Base-by-base conservation (phyloP, 305 asterid genomes). In the Nicotiana rustica region DNA sequence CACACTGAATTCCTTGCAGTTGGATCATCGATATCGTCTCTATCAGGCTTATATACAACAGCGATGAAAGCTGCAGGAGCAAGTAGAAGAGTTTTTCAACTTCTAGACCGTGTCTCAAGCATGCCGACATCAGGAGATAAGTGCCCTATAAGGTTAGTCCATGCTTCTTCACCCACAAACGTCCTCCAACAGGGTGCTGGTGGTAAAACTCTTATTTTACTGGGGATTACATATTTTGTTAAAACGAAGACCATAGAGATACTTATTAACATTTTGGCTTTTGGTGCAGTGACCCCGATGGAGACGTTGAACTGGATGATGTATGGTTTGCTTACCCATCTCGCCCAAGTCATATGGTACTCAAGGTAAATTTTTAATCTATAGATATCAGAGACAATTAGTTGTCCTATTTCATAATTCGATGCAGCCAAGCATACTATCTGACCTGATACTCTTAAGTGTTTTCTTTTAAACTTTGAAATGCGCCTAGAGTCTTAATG, bases 21-120 rank as follows among this genome's bases (percentile, higher is more conserved):
- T 83, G 97, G 97, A 80, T 80, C 94, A 0, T 90, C 97, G 10
- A 75, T 93, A 84, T 92, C 97, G 14, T 89, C 90, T 73, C 79
- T 94, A 64, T 93, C 95, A 2, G 89, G 94, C 36, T 84, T 92
- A 70, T 92, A 94, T 81, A 91, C 95, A 29, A 85, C 83, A 25
- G 88, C 91, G 68, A 94, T 94, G 98, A 94, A 92, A 91, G 98
- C 98, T 75, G 98, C 97, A 77, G 98, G 98, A 86, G 96, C 98
- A 10, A 94, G 98, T 85, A 90, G 98, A 85, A 85, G 98, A 71
- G 98, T 94, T 85, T 92, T 92, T 85, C 97, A 94, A 86, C 89
- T 94, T 79, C 82, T 94, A 67, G 98, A 94, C 71, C 98, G 95
- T 31, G 88, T 68, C 79, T 90, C 98, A 19, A 59, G 91, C 88